Base-by-base conservation (phyloP, 2,329 filamentous ascomycete species). In the Amauroascus verrucosus region DNA sequence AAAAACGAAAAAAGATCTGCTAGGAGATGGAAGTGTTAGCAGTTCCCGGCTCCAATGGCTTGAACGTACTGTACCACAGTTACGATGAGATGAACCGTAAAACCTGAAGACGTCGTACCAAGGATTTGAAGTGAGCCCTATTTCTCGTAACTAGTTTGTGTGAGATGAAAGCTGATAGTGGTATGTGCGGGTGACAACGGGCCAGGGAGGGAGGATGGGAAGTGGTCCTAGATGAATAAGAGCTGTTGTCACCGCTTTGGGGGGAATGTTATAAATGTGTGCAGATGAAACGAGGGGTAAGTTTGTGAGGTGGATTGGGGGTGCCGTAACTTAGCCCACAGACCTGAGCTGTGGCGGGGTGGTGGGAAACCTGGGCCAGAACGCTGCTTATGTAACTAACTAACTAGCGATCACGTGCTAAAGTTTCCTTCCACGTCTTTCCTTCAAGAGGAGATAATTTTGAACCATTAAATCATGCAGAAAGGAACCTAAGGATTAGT, bases 211-310 rank as follows among this genome's bases (percentile, higher is more conserved):
- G 38, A 20, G 8, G 18, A 32, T 30, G 16, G 26, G 13, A 26
- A 46, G 43, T n/a, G n/a, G n/a, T n/a, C n/a, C n/a, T n/a, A 6
- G 11, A 26, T 3, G 28, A 9, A 14, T 30, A 16, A n/a, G 3
- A 13, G 3, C 7, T 24, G 30, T 48, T 16, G 30, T 37, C 33
- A 48, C 30, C 41, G 41, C 22, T 24, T 45, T 20, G 35, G 7
- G 26, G 38, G 38, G 8, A 18, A 20, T 40, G 47, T 26, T 14
- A 13, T 28, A 30, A 14, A n/a, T 28, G 22, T 20, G 28, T 50
- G 48, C 8, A 18, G 48, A 24, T 41, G 48, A 41, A 50, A 50
- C 48, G 48, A 50, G 48, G 48, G 48, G 48, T 41, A 50, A 50
- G 24, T 28, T 14, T 41, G 6, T 16, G 13, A 1, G 38, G 22